Conservation (phyloP, 2,329 filamentous ascomycete species). For the Coniosporium tulheliwenetii region DNA sequence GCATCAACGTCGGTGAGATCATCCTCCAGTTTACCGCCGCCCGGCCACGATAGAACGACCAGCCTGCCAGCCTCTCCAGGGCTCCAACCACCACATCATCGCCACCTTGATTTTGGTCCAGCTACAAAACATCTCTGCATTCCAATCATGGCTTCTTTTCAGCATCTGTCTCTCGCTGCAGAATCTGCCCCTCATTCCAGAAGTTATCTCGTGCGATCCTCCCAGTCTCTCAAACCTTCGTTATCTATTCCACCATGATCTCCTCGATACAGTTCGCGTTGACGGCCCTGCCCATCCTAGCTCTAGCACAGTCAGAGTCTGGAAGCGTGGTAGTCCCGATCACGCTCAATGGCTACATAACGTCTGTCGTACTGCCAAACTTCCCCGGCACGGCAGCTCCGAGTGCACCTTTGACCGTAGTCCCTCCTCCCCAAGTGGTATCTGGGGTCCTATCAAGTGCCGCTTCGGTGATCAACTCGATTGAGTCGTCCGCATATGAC, state of each 20-base stretch:
- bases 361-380: background rate
- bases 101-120: background rate
- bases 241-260: background rate
- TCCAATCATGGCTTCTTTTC: background rate
- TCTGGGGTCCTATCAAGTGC: background rate
- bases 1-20: too few species aligned
- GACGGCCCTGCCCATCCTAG: background rate
- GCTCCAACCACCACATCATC: background rate
- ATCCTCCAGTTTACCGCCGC: too few species aligned
- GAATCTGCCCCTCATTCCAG: background rate
- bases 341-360: background rate
- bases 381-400: background rate
- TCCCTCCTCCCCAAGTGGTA: background rate
- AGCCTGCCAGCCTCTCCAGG: background rate
- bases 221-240: background rate
- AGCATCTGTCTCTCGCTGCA: background rate
- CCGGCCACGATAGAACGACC: background rate
- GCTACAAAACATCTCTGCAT: background rate
- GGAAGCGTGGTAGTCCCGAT: background rate
- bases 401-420: background rate
- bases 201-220: background rate
- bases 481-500: background rate
- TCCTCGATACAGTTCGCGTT: background rate
- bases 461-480: background rate
- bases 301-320: background rate